Evolutionary conservation across 768 basidiomycete genomes (phyloP).

Genomic region (Pleurotus ostreatus): DNA sequence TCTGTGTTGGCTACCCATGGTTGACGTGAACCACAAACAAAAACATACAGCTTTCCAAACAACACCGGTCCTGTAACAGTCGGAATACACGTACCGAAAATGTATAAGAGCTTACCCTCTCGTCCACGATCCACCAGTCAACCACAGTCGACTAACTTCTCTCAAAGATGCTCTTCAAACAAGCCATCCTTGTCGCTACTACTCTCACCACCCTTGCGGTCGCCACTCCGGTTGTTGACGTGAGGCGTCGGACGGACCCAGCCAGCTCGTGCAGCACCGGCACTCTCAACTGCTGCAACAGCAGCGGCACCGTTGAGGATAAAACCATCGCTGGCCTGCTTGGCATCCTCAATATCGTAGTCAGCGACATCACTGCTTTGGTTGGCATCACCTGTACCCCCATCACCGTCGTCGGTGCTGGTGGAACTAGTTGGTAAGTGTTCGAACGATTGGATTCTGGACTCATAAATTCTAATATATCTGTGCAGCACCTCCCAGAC

Average conservation of each 20-base stretch:
- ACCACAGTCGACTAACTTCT: not conserved
- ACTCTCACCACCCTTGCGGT: not conserved
- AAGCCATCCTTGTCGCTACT: not conserved
- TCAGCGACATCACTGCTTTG: conserved; percentile 10
- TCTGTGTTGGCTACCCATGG: too few relatives aligned
- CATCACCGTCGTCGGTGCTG: conserved; percentile 15
- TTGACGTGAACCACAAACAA: not conserved
- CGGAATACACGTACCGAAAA: not conserved
- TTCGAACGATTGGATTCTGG: not conserved
- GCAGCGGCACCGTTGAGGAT: not conserved
- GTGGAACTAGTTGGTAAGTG: not conserved
- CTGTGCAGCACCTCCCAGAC: conserved; percentile 16
- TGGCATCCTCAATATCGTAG: conserved; percentile 17
- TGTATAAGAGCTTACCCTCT: not conserved
- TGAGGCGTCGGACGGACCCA: not conserved
- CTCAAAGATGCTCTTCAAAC: not conserved
- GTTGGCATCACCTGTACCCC: conserved; percentile 14
- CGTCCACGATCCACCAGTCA: not conserved
- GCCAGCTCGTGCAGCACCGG: not conserved
- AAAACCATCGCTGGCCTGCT: conserved; percentile 1
- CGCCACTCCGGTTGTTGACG: not conserved
- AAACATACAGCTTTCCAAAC: not conserved
- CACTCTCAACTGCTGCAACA: not conserved
- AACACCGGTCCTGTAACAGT: not conserved
- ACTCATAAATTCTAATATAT: not conserved